A percentile compares a stretch with the other conserved stretches of the same genome.
These are phyloP conservation scores for Stentor roeselii DNA, from an alignment of 73 alveolate genomes.

Conservation along the genomic window DNA sequence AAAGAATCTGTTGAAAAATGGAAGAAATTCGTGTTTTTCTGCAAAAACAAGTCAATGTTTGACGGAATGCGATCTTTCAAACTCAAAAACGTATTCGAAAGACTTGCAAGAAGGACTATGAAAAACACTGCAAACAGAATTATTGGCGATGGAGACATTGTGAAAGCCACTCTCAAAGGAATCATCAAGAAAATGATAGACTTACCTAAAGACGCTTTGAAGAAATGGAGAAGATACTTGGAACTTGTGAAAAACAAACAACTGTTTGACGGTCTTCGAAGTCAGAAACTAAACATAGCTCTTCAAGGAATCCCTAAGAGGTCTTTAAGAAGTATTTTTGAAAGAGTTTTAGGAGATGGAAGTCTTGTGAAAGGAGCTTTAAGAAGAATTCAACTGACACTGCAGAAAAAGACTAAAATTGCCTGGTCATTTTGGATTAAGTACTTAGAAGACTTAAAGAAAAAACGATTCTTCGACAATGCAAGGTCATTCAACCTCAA, in stretches of 20 bases:
- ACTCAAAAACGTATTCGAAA: slow-evolving; percentile 2
- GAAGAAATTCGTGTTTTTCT: neutral
- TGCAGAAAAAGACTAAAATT: neutral
- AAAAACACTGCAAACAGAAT: neutral
- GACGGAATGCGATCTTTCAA: neutral
- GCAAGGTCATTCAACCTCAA: no score
- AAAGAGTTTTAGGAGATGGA: neutral
- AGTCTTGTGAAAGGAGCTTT: neutral
- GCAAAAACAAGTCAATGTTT: neutral
- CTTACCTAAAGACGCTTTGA: neutral
- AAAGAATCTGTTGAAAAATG: neutral
- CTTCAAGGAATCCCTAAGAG: neutral
- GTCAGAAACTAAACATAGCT: neutral
- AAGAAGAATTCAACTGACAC: neutral
- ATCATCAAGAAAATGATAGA: neutral
- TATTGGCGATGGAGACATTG: slow-evolving; percentile 8
- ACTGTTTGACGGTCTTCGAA: neutral
- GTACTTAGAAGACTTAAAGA: neutral
- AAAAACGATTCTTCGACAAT: neutral
- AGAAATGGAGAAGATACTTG: neutral
- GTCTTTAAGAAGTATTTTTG: neutral
- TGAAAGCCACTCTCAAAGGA: neutral
- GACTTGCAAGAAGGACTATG: neutral
- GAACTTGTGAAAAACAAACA: neutral
- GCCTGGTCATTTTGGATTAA: neutral